Base-by-base conservation (phyloP, 495 filamentous ascomycete species). In the Penicillium roqueforti region DNA sequence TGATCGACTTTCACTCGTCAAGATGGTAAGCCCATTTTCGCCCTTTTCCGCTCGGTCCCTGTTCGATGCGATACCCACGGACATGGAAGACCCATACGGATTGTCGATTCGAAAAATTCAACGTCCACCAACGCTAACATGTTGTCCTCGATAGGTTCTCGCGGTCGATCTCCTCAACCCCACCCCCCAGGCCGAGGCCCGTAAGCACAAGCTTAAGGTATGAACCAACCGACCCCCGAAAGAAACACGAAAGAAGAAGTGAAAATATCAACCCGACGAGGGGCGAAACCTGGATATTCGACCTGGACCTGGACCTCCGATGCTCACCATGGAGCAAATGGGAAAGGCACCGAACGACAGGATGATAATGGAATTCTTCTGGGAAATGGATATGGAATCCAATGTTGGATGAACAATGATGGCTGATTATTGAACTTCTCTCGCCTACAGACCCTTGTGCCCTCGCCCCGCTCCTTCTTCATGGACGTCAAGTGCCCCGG, bases 401-500 rank as follows among this genome's bases (percentile, higher is more conserved):
- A 38, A 49, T 55, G 34, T 52, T 23, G 13, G 41, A 51, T 41
- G 41, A 54, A 47, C 18, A 32, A 38, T 37, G 47, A 49, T 55
- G 36, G 62, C 63, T 63, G 55, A 69, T 56, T 34, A 16, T 31
- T 37, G 36, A 32, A 11, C n/a, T 40, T 41, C 47, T 26, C 31
- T n/a, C 8, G 31, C 11, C 45, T 11, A 54, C 62, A 97, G 93
- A 88, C 82, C 51, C 86, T 98, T 68, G 93, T 98, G 68, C 93
- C 93, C 65, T 86, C 84, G 54, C 93, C 93, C 58, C 89, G 93
- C 67, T 96, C 91, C 64, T 98, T 97, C 86, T 98, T 98, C 85
- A 98, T 98, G 93, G 93, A 98, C 68, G 93, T 98, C 79, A 98
- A 97, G 84, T 98, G 93, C 86, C 93, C 92, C 70, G 93, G 93